Conservation (phyloP, 805 yeast species). For the Zygoascus ofunaensis region DNA sequence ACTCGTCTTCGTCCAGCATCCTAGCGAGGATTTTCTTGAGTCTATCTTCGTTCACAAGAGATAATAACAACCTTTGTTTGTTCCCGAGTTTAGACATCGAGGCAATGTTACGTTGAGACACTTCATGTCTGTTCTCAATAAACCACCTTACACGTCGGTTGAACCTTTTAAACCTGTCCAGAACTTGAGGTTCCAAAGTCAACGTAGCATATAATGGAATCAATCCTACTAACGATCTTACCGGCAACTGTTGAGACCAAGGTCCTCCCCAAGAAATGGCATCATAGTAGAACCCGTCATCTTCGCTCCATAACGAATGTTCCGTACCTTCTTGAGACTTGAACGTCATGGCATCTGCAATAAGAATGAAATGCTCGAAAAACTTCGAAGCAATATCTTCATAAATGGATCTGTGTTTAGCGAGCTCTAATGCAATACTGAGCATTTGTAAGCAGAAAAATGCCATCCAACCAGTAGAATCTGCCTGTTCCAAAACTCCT, state of each 20-base stretch:
- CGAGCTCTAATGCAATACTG: slow-evolving; percentile 83
- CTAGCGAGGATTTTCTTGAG: slow-evolving; percentile 62
- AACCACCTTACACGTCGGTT: slow-evolving; percentile 81
- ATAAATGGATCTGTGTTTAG: slow-evolving; percentile 75
- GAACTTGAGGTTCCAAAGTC: slow-evolving; percentile 76
- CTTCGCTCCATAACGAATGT: slow-evolving; percentile 80
- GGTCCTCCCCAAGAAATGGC: slow-evolving; percentile 77
- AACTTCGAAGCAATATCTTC: slow-evolving; percentile 92
- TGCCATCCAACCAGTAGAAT: slow-evolving; percentile 97
- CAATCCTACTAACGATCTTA: slow-evolving; percentile 81
- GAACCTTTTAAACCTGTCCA: slow-evolving; percentile 72
- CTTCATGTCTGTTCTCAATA: slow-evolving; percentile 53
- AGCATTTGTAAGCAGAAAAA: slow-evolving; percentile 85
- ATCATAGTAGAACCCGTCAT: slow-evolving; percentile 82
- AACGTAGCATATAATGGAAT: slow-evolving; percentile 85
- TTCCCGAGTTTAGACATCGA: slow-evolving; percentile 70
- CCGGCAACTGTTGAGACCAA: slow-evolving; percentile 59
- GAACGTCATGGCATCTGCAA: slow-evolving; percentile 89
- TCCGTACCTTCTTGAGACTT: slow-evolving; percentile 36
- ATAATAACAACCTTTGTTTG: slow-evolving; percentile 69
- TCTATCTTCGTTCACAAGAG: slow-evolving; percentile 75
- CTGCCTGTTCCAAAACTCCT: slow-evolving; percentile 85
- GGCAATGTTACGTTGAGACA: slow-evolving; percentile 78
- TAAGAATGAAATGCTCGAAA: slow-evolving; percentile 83
- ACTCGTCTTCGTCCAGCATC: slow-evolving; percentile 81